Evolutionary conservation across 192 early-diverging fungal genomes (phyloP), one percentile per base, ranked within the genome.

Genomic region (Linnemannia schmuckeri): DNA sequence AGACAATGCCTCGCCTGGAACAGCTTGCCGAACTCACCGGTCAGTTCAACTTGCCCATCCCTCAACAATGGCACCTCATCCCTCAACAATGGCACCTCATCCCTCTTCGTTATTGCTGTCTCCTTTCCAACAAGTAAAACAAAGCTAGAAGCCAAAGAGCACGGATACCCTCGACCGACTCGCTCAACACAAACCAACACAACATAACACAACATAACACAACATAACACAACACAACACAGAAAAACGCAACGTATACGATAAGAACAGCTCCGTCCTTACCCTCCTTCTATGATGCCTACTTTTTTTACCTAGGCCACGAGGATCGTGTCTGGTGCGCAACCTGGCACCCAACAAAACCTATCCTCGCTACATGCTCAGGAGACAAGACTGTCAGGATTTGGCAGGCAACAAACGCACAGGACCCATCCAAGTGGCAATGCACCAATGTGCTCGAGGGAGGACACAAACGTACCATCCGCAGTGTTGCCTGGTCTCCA

Each of bases 401-500:
- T 38, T 99, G 97, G 97, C 92, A 92, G 49, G 82, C 84, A 15
- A 87, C 80, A 5, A 87, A 90, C 37, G 82, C 82, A 40, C 76
- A 74, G 63, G 83, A 91, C 47, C 80, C 89, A 33, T 76, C 88
- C 18, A 44, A 90, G 69, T 97, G 96, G 96, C 88, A 90, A 37
- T 96, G 95, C 89, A 88, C 94, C 38, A 93, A 93, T 38, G 86
- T 93, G 2, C 88, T 98, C 27, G 96, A 96, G 75, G 96, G 95
- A 76, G 95, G 95, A 20, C 98, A 99, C 89, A 96, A 96, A 81
- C 92, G 97, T 41, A 98, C 98, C 0, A 95, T 99, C 42, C 96
- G 98, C n/a, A 94, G 93, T 37, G 92, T 97, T 41, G 93, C 94
- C 9, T 99, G 96, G 90, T 93, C 96, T 33, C 95, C 96, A 0